These are phyloP conservation scores for Boletellus ananas DNA, from an alignment of 768 basidiomycete genomes.

Conservation along the genomic window DNA sequence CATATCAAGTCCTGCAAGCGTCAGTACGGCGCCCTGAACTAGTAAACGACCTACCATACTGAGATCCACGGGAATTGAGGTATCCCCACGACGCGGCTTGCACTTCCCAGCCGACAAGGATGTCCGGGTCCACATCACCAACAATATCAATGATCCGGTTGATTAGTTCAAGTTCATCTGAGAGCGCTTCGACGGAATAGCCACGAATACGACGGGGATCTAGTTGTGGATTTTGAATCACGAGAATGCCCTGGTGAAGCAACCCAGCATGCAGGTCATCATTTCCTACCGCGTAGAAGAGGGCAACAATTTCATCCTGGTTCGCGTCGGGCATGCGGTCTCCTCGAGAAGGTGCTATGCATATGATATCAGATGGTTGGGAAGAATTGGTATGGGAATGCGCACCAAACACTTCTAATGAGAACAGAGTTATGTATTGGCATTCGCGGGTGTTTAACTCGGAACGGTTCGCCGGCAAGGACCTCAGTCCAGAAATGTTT, in stretches of 20 bases:
- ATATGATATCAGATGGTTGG: background rate
- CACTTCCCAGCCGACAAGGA: slow-evolving; percentile 89
- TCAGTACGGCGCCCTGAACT: slow-evolving; percentile 1
- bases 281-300: slow-evolving; percentile 70
- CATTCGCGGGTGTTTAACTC: slow-evolving; percentile 48
- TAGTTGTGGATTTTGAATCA: slow-evolving; percentile 41
- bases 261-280: slow-evolving; percentile 29
- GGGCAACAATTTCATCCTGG: slow-evolving; percentile 50
- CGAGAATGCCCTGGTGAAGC: slow-evolving; percentile 49
- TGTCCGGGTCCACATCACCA: slow-evolving; percentile 81
- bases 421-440: slow-evolving; percentile 74
- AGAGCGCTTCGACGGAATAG: slow-evolving; percentile 48
- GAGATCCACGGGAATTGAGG: slow-evolving; percentile 59
- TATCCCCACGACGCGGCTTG: slow-evolving; percentile 91
- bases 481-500: slow-evolving; percentile 65
- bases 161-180: slow-evolving; percentile 75
- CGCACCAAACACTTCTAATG: slow-evolving; percentile 84
- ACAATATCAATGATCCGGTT: slow-evolving; percentile 75
- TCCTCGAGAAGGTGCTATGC: slow-evolving; percentile 55
- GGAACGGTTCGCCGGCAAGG: slow-evolving; percentile 44
- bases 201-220: slow-evolving; percentile 41
- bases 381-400: background rate
- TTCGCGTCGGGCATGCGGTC: slow-evolving; percentile 63
- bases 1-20: slow-evolving; percentile 61
- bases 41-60: slow-evolving; percentile 44